Percentiles rank a stretch among this genome's conserved stretches.
Evolutionary conservation across 306 rosid species (phyloP).

Genomic region (Inga leiocalycina): DNA sequence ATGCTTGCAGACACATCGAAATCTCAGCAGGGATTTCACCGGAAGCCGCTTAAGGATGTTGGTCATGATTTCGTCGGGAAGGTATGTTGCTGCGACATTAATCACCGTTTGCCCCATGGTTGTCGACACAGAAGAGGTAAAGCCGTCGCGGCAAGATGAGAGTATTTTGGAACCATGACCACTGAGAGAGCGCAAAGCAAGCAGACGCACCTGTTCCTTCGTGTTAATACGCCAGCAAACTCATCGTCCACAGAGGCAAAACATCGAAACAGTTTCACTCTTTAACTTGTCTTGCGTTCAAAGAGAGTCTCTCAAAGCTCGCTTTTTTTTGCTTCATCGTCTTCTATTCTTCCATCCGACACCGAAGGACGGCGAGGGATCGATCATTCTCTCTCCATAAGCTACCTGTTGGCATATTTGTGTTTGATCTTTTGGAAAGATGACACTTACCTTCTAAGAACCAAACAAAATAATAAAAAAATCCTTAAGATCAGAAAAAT

Average conservation of each 20-base stretch:
- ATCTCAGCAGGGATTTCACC: no score
- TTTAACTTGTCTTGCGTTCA: background rate
- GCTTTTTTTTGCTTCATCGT: background rate
- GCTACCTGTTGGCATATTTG: conserved; percentile 39
- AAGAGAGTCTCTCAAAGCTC: background rate
- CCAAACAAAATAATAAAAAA: background rate
- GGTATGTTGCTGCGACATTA: no score
- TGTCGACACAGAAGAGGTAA: no score
- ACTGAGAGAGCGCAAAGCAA: background rate
- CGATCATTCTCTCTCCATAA: conserved; percentile 19
- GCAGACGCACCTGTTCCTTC: background rate
- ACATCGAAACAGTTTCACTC: background rate
- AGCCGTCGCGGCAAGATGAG: no score
- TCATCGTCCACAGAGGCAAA: background rate
- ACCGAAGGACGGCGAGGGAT: conserved; percentile 25
- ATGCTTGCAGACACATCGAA: no score
- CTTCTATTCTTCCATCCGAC: conserved; percentile 14
- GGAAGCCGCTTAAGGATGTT: no score
- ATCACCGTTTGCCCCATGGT: no score
- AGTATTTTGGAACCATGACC: background rate
- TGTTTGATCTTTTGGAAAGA: conserved; percentile 39
- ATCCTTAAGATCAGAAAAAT: no score
- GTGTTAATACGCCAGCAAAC: background rate
- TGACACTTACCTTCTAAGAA: no score
- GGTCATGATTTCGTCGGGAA: no score